Evolutionary conservation across 164 flowering plant genomes (phyloP), one percentile per base, ranked within the genome.

Genomic region (Litsea cubeba): DNA sequence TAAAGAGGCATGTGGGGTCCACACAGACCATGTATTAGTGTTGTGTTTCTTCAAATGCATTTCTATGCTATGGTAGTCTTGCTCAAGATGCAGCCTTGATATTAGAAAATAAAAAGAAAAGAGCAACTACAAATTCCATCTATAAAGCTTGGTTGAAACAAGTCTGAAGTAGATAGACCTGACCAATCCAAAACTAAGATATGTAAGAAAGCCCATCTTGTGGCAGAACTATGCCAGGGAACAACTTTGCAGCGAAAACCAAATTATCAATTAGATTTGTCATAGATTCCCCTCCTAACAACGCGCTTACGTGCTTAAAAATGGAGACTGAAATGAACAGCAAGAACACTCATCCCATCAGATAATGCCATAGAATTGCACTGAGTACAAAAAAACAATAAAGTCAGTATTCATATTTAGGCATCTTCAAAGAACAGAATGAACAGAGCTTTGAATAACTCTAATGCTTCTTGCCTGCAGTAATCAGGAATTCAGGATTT

Each of bases 351-450:
- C 79, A 82, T 85, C 66, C 98, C 99, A 95, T 95, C 32, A 95
- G 89, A 50, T 86, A 87, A 82, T 90, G 92, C 96, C 97, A 93
- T 28, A 95, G 82, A 77, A 95, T 91, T 58, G 99, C 98, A 79
- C 99, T 95, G 73, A 50, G 0, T 28, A 28, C 30, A 64, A 46
- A 73, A n/a, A 83, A 51, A 46, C 5, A n/a, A 76, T 6, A 35
- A 65, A 65, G 63, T 22, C 8, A 62, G 50, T 8, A 65, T 3
- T 18, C 26, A 71, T 25, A 65, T 74, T 17, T 58, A 12, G 22
- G 50, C 26, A 17, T 22, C 66, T 26, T 57, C 6, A 35, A 18
- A 11, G 69, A 57, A 68, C 40, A 35, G 30, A 35, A 35, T 51
- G 32, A 22, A 10, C 26, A 54, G 25, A 70, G 3, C 28, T 74